phyloP scores from a whole-genome alignment of 306 rosid genomes.

The Lathyrus oleraceus region DNA sequence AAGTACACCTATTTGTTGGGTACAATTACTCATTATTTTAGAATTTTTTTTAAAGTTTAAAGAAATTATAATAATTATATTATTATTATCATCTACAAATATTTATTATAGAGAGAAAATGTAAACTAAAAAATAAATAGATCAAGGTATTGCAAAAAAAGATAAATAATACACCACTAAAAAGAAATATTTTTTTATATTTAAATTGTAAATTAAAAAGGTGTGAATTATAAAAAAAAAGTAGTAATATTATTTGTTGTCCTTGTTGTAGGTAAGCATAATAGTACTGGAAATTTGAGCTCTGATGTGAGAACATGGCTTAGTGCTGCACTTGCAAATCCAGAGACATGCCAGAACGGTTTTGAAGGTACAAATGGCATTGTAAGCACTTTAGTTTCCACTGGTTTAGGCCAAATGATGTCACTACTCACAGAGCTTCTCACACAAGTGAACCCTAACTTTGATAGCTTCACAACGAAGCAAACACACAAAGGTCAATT shows the following conservation, averaged over 20 bases:
- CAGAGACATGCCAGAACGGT: constrained; percentile 84
- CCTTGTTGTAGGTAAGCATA: constrained; percentile 53
- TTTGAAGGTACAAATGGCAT: constrained; percentile 78
- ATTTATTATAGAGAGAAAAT: no score
- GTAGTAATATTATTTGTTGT: neutral
- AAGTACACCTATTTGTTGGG: neutral
- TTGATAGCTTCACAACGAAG: neutral
- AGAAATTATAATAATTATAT: no score
- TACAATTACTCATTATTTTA: neutral
- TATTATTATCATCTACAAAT: no score
- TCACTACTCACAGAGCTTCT: constrained; percentile 58
- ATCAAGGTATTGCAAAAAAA: neutral
- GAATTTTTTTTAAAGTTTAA: neutral
- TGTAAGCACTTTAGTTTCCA: constrained; percentile 48
- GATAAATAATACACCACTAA: neutral
- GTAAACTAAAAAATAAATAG: neutral
- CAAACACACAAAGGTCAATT: constrained; percentile 23
- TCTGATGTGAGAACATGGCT: constrained; percentile 87
- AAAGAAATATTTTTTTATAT: no score
- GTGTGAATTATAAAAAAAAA: neutral
- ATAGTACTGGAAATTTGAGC: constrained; percentile 73
- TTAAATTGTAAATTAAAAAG: no score
- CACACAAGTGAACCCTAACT: constrained; percentile 53
- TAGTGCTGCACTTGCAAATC: constrained; percentile 73
- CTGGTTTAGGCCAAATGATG: constrained; percentile 55